Evolutionary conservation across 768 basidiomycete genomes (phyloP).

Genomic region (Suillus hirtellus): DNA sequence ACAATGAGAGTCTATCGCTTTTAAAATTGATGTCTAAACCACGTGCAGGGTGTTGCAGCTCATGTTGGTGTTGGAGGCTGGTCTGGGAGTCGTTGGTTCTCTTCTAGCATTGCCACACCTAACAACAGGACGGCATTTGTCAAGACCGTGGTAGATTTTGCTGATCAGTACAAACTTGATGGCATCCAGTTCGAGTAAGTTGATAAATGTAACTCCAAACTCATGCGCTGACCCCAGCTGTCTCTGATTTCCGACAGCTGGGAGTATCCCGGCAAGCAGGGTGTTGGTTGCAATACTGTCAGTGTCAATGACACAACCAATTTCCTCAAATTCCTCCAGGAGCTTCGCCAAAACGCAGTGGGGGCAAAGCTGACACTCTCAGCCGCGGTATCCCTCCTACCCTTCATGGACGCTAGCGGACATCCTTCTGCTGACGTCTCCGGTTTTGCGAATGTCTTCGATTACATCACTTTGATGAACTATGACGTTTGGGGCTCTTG

Average conservation of each 20-base stretch:
- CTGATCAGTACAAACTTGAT: constrained; percentile 50
- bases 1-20: not conserved
- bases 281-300: constrained; percentile 70
- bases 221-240: constrained; percentile 6
- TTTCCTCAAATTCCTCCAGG: constrained; percentile 72
- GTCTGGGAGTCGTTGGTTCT: constrained; percentile 59
- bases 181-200: constrained; percentile 61
- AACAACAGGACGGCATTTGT: constrained; percentile 57
- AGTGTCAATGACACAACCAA: constrained; percentile 66
- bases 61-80: constrained; percentile 59
- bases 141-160: constrained; percentile 46
- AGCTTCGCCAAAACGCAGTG: constrained; percentile 56
- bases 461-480: constrained; percentile 64
- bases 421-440: constrained; percentile 68
- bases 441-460: constrained; percentile 67
- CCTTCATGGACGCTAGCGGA: constrained; percentile 64
- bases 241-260: constrained; percentile 51
- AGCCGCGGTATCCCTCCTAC: constrained; percentile 63
- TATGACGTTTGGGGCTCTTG: constrained; percentile 62
- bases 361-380: constrained; percentile 61
- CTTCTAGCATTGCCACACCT: constrained; percentile 46
- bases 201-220: constrained; percentile 18
- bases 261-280: constrained; percentile 77
- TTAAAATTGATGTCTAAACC: not conserved
- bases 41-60: constrained; percentile 48